phyloP scores from a whole-genome alignment of 1,284 basidiomycete species.

The Trichosporon faecale region DNA sequence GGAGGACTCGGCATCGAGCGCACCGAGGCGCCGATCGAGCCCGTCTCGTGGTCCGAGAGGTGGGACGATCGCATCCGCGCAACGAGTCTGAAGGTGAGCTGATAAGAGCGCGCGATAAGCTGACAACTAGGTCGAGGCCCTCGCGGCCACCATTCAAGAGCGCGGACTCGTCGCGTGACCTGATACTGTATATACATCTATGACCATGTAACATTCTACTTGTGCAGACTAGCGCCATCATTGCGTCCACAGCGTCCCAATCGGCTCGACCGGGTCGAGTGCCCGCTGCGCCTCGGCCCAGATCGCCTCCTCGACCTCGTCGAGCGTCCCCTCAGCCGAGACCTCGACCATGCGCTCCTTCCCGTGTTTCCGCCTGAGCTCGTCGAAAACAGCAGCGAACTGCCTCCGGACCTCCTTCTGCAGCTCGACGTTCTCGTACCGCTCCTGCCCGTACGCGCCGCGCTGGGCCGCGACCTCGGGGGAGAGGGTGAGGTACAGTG shows the following conservation, averaged over 20 bases:
- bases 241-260: not conserved
- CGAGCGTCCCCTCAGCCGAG: slow-evolving; percentile 62
- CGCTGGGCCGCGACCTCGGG: slow-evolving; percentile 67
- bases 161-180: slow-evolving; percentile 14
- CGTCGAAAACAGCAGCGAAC: slow-evolving; percentile 61
- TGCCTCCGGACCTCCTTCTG: slow-evolving; percentile 66
- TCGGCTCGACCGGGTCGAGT: not conserved
- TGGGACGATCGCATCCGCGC: slow-evolving; percentile 87
- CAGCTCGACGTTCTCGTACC: slow-evolving; percentile 77
- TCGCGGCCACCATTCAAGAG: slow-evolving; percentile 15
- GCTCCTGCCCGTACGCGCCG: slow-evolving; percentile 86
- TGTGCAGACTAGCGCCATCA: not conserved
- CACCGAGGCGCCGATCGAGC: slow-evolving; percentile 67
- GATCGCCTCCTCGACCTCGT: slow-evolving; percentile 61
- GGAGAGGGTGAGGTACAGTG: slow-evolving; percentile 79
- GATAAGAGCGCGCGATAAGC: not conserved
- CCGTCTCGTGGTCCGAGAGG: slow-evolving; percentile 79
- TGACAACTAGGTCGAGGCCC: slow-evolving; percentile 15
- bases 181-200: slow-evolving; percentile 8
- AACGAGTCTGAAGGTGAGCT: slow-evolving; percentile 70
- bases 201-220: slow-evolving; percentile 7
- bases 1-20: slow-evolving; percentile 80
- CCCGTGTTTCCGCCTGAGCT: slow-evolving; percentile 30
- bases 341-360: slow-evolving; percentile 60
- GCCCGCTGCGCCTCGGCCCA: slow-evolving; percentile 57